These are phyloP conservation scores for Rhododendron molle DNA, from an alignment of 148 eudicot genomes.

Conservation along the genomic window DNA sequence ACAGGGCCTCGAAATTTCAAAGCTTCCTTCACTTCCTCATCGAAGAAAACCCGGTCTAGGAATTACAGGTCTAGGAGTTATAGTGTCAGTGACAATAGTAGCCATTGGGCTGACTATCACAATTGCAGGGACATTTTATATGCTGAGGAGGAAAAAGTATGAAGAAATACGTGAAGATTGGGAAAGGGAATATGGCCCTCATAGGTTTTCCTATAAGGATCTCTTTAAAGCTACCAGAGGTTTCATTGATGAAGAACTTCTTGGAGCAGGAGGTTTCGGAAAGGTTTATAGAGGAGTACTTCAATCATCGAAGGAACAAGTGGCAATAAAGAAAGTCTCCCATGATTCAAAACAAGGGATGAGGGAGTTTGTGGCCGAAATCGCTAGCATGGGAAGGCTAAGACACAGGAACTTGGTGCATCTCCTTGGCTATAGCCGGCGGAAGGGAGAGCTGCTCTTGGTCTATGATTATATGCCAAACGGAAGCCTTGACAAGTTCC, in stretches of 20 bases:
- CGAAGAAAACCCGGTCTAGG: constrained; percentile 2
- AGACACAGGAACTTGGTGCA: constrained; percentile 45
- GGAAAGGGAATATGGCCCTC: constrained; percentile 14
- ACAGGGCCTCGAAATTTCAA: constrained; percentile 2
- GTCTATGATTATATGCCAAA: constrained; percentile 29
- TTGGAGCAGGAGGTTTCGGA: constrained; percentile 44
- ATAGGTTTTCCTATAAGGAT: constrained; percentile 30
- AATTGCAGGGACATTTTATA: neutral
- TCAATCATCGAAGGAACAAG: constrained; percentile 10
- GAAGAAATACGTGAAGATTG: constrained; percentile 7
- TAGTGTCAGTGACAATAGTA: neutral
- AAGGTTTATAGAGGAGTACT: constrained; percentile 41
- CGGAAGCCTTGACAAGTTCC: constrained; percentile 39
- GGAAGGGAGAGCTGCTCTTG: neutral
- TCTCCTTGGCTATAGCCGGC: constrained; percentile 38
- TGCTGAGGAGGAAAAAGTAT: neutral
- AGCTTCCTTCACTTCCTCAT: constrained; percentile 1
- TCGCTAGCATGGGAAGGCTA: constrained; percentile 33
- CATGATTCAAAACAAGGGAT: constrained; percentile 40
- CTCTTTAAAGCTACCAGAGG: constrained; percentile 36
- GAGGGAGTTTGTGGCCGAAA: constrained; percentile 33
- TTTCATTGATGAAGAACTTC: constrained; percentile 27
- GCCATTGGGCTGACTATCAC: neutral
- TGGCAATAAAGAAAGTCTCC: constrained; percentile 36
- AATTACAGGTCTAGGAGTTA: neutral